phyloP scores from a whole-genome alignment of 495 filamentous ascomycete genomes.

The Xylaria castorea region DNA sequence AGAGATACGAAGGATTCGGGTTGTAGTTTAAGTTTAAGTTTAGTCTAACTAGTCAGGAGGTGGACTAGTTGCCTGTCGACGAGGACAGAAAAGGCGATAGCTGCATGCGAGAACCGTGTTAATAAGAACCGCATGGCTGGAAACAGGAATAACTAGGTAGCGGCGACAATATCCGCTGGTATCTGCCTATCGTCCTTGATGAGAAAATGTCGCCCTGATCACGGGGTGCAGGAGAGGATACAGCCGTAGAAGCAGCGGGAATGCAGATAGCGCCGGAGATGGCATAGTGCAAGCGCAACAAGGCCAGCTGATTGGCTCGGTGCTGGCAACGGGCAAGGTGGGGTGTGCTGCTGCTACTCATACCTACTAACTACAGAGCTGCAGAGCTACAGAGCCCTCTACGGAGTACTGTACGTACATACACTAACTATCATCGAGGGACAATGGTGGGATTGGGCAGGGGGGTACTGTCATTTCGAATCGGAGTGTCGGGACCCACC shows the following conservation, averaged over 20 bases:
- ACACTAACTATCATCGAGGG: no score
- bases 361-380: no score
- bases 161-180: neutral
- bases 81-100: neutral
- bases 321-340: neutral
- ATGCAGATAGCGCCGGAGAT: conserved; percentile 19
- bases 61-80: neutral
- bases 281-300: neutral
- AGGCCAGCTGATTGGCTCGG: neutral
- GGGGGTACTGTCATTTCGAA: no score
- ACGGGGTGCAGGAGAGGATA: conserved; percentile 18
- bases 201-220: conserved; percentile 6
- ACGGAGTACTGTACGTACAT: no score
- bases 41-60: neutral
- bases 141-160: neutral
- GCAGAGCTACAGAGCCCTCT: no score
- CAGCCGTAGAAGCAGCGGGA: conserved; percentile 10
- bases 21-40: neutral
- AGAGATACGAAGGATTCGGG: conserved; percentile 1
- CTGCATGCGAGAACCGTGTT: neutral
- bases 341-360: neutral
- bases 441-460: no score
- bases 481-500: no score
- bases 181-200: neutral
- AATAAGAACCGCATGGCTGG: neutral